Base-by-base conservation (phyloP, 2,329 filamentous ascomycete genomes). In the Alternaria dauci region DNA sequence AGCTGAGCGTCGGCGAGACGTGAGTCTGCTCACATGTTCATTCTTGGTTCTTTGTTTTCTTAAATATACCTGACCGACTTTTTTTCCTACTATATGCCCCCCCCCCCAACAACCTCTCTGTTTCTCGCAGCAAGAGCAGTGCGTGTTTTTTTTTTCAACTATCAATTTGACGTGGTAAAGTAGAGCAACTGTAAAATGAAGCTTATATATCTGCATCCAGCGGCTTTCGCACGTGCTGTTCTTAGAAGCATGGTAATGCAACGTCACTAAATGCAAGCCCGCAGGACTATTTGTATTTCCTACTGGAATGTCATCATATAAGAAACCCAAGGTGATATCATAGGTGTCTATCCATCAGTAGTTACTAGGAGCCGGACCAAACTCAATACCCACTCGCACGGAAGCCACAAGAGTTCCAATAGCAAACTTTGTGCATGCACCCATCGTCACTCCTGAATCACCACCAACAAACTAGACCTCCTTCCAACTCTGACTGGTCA, bases 401-500 rank as follows among this genome's bases (percentile, higher is more conserved):
- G 30, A 14, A 8, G 32, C 30, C 30, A 48, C 8, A 36, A 9
- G 36, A 4, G 20, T 8, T 26, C 8, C 36, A 16, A 26, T 16
- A 36, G 14, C 20, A 30, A 32, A 4, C 0, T 39, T 38, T 36
- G 9, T 46, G 28, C 18, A 30, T 11, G 1, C 26, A 25, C 28
- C 8, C 30, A 32, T n/a, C n/a, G 28, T 23, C 30, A n/a, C 18
- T 18, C n/a, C 7, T 7, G 26, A n/a, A 8, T 8, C 12, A 8
- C 18, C 25, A 18, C 20, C 18, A 43, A 14, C 16, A 32, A 5
- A n/a, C 32, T 46, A 65, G n/a, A 63, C 60, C 42, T 67, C 60
- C 23, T 56, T 58, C 65, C 58, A 63, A 42, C 41, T 48, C 26
- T 61, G 46, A n/a, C 25, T 26, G 14, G 18, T 39, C 30, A 56